Evolutionary conservation across 163 green algal species (phyloP), one percentile per base, ranked within the genome.

Genomic region (Prototheca cutis): DNA sequence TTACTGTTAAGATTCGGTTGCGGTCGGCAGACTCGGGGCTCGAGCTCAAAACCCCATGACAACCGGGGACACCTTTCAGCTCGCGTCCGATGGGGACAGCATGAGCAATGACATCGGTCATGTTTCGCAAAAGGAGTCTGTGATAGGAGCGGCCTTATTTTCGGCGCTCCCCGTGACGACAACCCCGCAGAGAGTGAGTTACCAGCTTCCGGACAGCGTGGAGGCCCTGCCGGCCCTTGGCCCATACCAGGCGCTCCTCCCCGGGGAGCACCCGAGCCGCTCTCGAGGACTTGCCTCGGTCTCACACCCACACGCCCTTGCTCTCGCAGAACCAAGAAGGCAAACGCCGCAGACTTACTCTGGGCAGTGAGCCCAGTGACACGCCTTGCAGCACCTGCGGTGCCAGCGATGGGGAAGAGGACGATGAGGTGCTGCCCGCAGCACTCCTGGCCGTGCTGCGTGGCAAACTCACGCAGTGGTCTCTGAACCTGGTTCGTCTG

Each of bases 401-500:
- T 1, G 42, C 10, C 13, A 24, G 18, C 18, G 10, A 17, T 8
- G 42, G 25, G 10, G 42, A 51, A 19, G 42, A 34, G 23, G 8
- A 23, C 10, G 42, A 51, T 27, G 42, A 17, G 23, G 42, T 27
- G 17, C n/a, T n/a, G n/a, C 18, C 42, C 23, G 42, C 42, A 8
- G 42, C 18, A 1, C 42, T 64, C 15, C 55, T 68, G 19, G 42
- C 24, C 6, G 27, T 40, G 4, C 48, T 73, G 48, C 60, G 66
- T 28, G 25, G 25, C 30, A 29, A 64, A 15, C 40, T 75, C 6
- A 13, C 28, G 27, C 15, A 1, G n/a, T 75, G 68, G 68, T 56
- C 33, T 1, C 34, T 52, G 23, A 55, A 61, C 13, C 31, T 75
- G 27, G 30, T 67, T 25, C n/a, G 62, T 30, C 68, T 75, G 34